Base-by-base conservation (phyloP, 176 grass and related monocot species). In the Olyra latifolia region DNA sequence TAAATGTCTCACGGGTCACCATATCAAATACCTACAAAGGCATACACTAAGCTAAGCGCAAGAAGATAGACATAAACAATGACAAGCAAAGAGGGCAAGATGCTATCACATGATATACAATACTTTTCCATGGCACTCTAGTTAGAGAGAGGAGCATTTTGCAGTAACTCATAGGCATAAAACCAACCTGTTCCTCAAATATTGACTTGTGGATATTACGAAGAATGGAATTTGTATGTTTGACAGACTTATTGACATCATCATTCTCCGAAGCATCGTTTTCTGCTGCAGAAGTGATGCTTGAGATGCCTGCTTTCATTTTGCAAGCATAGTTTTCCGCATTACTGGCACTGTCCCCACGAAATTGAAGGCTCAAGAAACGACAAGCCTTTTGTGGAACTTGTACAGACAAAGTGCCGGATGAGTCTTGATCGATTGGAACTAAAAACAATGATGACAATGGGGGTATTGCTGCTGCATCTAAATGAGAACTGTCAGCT, bases 141-240 rank as follows among this genome's bases (percentile, higher is more conserved):
- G 11, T 59, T 74, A 67, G 39, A 40, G 38, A 75, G 27, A 62
- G 67, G 14, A 89, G 47, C 29, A 50, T 23, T 50, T 66, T 61
- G 17, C 24, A 59, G 23, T 47, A 80, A 82, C 44, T 76, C 60
- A 66, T 30, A 61, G 39, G 49, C 42, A 68, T 52, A 58, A 60
- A 75, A 22, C 69, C 39, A 20, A 98, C 92, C 90, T 93, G 84
- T 73, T 95, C 92, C 84, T 93, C 88, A 91, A 98, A 98, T 82
- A 93, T 86, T 32, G 95, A 89, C 71, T 74, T 87, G 60, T 93
- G 95, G 66, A 95, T 86, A 50, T 83, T 73, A 24, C 92, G 79
- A 67, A 98, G 85, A 80, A 85, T 76, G 52, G 88, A 98, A 86
- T 98, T 90, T 59, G 90, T 86, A 56, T 72, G 43, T 91, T 81